Evolutionary conservation across 2,329 filamentous ascomycete genomes (phyloP).

Genomic region (Aspergillus pseudoterreus): DNA sequence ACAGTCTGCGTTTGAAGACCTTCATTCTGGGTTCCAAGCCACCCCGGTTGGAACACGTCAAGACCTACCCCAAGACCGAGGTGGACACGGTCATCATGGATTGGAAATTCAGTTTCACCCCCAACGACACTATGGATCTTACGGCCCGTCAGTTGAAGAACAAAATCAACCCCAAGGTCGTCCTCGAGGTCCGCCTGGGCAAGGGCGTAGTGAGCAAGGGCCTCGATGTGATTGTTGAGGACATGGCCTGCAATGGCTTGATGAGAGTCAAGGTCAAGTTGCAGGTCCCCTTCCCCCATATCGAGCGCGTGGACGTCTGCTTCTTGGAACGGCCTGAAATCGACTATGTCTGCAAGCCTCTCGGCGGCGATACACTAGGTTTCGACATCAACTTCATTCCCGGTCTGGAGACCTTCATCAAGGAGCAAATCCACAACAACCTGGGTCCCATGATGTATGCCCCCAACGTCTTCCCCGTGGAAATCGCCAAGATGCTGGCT

Average conservation of each 20-base stretch:
- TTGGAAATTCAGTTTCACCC: slow-evolving; percentile 99
- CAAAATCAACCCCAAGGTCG: slow-evolving; percentile 95
- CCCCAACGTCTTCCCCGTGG: slow-evolving; percentile 96
- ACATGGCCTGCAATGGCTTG: slow-evolving; percentile 91
- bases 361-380: slow-evolving; percentile 90
- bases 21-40: slow-evolving; percentile 95
- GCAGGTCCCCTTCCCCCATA: slow-evolving; percentile 90
- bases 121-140: slow-evolving; percentile 89
- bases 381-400: slow-evolving; percentile 99
- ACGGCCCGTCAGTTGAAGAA: slow-evolving; percentile 85
- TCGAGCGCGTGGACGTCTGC: slow-evolving; percentile 91
- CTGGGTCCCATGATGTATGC: slow-evolving; percentile 96
- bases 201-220: slow-evolving; percentile 98
- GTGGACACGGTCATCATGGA: slow-evolving; percentile 98
- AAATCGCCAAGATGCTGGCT: slow-evolving; percentile 96
- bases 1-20: slow-evolving; percentile 87
- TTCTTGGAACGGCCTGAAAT: slow-evolving; percentile 86
- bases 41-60: slow-evolving; percentile 93
- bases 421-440: slow-evolving; percentile 93
- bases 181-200: slow-evolving; percentile 89
- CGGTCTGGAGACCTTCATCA: slow-evolving; percentile 87
- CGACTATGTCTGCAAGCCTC: slow-evolving; percentile 96
- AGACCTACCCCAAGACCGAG: slow-evolving; percentile 93
- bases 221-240: slow-evolving; percentile 93
- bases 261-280: slow-evolving; percentile 98